Base-by-base conservation (phyloP, 2,329 filamentous ascomycete species). In the Chrysoporthe cubensis region DNA sequence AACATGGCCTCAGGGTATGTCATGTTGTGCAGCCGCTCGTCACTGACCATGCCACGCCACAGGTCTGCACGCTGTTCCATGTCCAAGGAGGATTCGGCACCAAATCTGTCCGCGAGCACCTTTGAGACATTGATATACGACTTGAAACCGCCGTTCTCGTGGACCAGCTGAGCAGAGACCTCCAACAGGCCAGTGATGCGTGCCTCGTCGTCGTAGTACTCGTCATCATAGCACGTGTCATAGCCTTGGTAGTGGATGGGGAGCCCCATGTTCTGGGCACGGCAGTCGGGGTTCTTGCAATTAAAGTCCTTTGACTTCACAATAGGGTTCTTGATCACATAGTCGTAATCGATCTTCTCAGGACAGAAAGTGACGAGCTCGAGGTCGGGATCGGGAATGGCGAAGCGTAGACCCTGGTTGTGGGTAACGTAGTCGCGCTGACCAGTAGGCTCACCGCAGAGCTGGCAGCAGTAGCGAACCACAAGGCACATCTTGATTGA, bases 341-440 rank as follows among this genome's bases (percentile, higher is more conserved):
- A 48, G 16, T n/a, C 32, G 32, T 21, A 21, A 2, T 34, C 1
- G 4, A 14, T 11, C 1, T 26, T 8, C 7, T 42, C n/a, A 7
- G 43, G 21, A 16, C 56, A 65, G 21, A 52, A 65, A 0, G 37
- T 54, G 21, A 54, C 13, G 50, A 54, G 11, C 26, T 54, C 21
- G 26, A 14, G 14, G 11, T 54, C 11, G 26, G 50, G 21, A 26
- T 54, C 26, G 32, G 50, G 50, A 8, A 54, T 32, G 50, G 26
- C 21, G 50, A 52, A 54, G n/a, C 37, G 26, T 2, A 61, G 64
- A 2, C 57, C 57, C 14, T 44, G 18, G 4, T 6, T 43, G 32
- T 66, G 46, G 4, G 37, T n/a, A 6, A 66, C 3, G 18, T 62
- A 54, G 37, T 62, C 37, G 11, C 57, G 46, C 37, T 62, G 57